Evolutionary conservation across 331 rosid species (phyloP).

Genomic region (Rhamnella rubrinervis): DNA sequence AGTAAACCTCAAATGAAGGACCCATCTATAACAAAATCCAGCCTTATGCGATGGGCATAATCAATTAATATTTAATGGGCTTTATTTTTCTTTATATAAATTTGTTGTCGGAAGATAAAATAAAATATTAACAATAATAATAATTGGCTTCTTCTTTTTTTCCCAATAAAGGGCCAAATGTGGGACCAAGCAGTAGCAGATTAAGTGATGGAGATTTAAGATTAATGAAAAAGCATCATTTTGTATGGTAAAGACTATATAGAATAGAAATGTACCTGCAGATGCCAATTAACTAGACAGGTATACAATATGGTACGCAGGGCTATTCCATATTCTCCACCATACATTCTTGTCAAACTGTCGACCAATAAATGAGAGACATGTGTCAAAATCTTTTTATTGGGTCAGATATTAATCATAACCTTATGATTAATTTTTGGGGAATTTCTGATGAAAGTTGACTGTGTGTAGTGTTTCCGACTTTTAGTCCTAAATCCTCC

Average conservation of each 20-base stretch:
- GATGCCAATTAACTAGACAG: too few species aligned
- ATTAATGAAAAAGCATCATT: too few species aligned
- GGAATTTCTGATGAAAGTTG: slow-evolving; percentile 6
- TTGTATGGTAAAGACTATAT: too few species aligned
- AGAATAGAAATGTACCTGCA: too few species aligned
- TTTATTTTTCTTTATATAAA: slow-evolving; percentile 3
- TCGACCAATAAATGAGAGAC: slow-evolving; percentile 43
- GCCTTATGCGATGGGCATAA: slow-evolving; percentile 12
- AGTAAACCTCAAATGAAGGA: neutral
- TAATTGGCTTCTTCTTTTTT: too few species aligned
- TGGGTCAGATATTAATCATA: slow-evolving; percentile 16
- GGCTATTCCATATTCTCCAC: slow-evolving; percentile 46
- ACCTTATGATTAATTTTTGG: slow-evolving; percentile 6
- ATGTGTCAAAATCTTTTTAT: slow-evolving; percentile 24
- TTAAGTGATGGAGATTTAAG: too few species aligned
- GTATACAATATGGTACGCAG: too few species aligned
- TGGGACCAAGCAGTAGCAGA: too few species aligned
- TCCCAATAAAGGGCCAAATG: too few species aligned
- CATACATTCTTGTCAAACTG: slow-evolving; percentile 50
- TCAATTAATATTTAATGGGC: slow-evolving; percentile 8
- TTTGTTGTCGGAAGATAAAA: slow-evolving; percentile 22
- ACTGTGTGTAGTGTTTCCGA: slow-evolving; percentile 14
- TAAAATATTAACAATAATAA: neutral
- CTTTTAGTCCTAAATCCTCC: neutral
- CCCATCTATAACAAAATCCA: slow-evolving; percentile 28